A percentile compares a stretch with the other conserved stretches of the same genome.
Evolutionary conservation across 2,329 filamentous ascomycete species (phyloP).

Genomic region (Neurospora sp.): DNA sequence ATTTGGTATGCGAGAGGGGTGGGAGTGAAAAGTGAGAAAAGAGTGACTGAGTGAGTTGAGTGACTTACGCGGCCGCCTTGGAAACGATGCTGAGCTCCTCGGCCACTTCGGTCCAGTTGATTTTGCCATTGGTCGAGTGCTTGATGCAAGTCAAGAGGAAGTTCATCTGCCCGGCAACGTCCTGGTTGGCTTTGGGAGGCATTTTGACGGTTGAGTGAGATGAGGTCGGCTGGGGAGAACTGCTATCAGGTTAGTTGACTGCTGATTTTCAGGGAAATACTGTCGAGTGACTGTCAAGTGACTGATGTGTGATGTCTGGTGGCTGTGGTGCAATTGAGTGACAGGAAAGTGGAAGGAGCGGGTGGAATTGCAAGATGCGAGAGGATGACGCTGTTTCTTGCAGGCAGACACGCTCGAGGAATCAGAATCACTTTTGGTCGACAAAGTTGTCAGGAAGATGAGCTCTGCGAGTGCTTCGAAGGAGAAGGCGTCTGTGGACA

Average conservation of each 20-base stretch:
- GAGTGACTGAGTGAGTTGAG: not conserved
- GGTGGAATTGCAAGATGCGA: not conserved
- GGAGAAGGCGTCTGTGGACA: not conserved
- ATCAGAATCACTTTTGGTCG: not conserved
- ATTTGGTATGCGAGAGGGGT: not conserved
- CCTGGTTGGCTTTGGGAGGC: slow-evolving; percentile 29
- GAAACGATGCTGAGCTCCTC: slow-evolving; percentile 50
- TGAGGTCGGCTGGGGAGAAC: not conserved
- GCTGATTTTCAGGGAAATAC: not conserved
- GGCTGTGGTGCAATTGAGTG: not conserved
- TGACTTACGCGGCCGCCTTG: slow-evolving; percentile 60
- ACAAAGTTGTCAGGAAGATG: not conserved
- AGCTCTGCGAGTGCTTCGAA: not conserved
- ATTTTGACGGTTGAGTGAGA: slow-evolving; percentile 27
- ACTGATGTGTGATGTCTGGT: not conserved
- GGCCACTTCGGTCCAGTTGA: slow-evolving; percentile 57
- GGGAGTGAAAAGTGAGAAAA: not conserved
- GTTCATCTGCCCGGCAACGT: slow-evolving; percentile 47
- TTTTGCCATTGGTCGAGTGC: slow-evolving; percentile 47
- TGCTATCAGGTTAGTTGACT: not conserved
- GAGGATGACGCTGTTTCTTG: not conserved
- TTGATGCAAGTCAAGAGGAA: slow-evolving; percentile 59
- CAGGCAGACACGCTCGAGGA: not conserved
- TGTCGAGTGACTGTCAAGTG: not conserved
- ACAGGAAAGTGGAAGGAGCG: not conserved